These are phyloP conservation scores for Globomyces sp. DNA, from an alignment of 371 early-diverging fungal genomes.

Conservation along the genomic window DNA sequence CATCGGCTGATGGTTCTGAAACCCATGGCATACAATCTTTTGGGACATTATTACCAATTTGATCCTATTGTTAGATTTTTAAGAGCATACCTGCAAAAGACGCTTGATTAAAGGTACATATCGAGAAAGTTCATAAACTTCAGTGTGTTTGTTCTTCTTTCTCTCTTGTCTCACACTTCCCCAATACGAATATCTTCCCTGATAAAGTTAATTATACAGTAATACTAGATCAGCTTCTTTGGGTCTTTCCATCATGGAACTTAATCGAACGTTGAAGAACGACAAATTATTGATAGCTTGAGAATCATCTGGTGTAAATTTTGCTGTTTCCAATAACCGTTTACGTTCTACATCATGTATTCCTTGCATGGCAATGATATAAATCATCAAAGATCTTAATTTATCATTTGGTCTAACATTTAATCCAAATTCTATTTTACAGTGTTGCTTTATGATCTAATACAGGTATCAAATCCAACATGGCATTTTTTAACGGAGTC, in stretches of 20 bases:
- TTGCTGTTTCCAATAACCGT: conserved; percentile 74
- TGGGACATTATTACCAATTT: conserved; percentile 36
- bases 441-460: conserved; percentile 58
- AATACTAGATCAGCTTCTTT: conserved; percentile 21
- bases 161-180: conserved; percentile 32
- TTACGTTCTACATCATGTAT: conserved; percentile 69
- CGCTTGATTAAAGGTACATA: conserved; percentile 47
- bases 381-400: conserved; percentile 82
- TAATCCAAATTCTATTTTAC: not conserved
- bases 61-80: conserved; percentile 32
- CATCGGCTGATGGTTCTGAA: conserved; percentile 36
- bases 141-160: conserved; percentile 42
- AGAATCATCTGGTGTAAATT: conserved; percentile 68
- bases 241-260: conserved; percentile 29
- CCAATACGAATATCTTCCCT: conserved; percentile 37
- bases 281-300: conserved; percentile 78
- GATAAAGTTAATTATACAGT: not conserved
- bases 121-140: conserved; percentile 43
- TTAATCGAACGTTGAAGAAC: conserved; percentile 62
- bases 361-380: conserved; percentile 76
- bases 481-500: conserved; percentile 65
- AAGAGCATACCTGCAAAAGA: conserved; percentile 35
- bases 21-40: conserved; percentile 43
- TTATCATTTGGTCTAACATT: conserved; percentile 60
- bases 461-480: conserved; percentile 78